Conservation (phyloP, 768 basidiomycete species). For the Multifurca ochricompacta region DNA sequence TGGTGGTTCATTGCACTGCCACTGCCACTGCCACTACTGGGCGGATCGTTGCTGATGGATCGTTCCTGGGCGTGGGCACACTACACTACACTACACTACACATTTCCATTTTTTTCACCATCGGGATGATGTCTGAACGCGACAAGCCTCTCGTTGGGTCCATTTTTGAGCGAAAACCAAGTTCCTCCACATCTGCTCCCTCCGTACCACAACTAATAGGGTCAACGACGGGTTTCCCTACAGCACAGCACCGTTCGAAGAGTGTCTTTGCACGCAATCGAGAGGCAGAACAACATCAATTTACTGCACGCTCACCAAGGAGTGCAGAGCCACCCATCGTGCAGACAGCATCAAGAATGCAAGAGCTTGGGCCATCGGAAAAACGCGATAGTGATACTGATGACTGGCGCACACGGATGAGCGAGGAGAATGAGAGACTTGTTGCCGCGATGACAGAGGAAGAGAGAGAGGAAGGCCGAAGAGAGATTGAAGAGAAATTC, state of each 20-base stretch:
- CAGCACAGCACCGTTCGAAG: constrained; percentile 34
- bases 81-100: background rate
- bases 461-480: constrained; percentile 57
- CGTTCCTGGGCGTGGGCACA: no score
- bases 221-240: constrained; percentile 33
- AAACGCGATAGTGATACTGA: constrained; percentile 9
- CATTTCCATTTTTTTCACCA: background rate
- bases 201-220: constrained; percentile 20
- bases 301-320: constrained; percentile 15
- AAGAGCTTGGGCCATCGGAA: background rate
- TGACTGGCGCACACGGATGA: constrained; percentile 49
- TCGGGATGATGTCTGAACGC: constrained; percentile 14
- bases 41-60: no score
- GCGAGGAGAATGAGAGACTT: constrained; percentile 54
- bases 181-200: constrained; percentile 23
- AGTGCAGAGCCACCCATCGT: constrained; percentile 20
- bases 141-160: constrained; percentile 34
- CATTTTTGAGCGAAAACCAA: constrained; percentile 36
- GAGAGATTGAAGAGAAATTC: constrained; percentile 63
- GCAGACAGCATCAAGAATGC: constrained; percentile 17
- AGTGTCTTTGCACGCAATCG: constrained; percentile 33
- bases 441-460: constrained; percentile 64
- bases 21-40: background rate
- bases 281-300: constrained; percentile 21
- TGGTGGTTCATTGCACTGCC: background rate